phyloP scores from a whole-genome alignment of 805 yeast species.

The Zygoascus biomembranicola region DNA sequence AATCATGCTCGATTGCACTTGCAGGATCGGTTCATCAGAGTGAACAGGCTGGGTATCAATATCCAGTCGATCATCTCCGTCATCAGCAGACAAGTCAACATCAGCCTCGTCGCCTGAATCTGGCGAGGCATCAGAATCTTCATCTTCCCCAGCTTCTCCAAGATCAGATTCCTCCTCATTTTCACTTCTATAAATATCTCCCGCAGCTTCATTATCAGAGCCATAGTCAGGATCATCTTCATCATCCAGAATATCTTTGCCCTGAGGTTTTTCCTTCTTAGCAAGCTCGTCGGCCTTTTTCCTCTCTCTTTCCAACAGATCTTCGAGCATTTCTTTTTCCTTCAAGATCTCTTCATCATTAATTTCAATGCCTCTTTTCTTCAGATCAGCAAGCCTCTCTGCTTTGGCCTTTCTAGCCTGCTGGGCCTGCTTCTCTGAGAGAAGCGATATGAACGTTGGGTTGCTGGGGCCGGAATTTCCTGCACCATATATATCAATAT shows the following conservation, averaged over 20 bases:
- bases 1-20: conserved; percentile 1
- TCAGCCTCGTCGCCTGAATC: conserved; percentile 5
- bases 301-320: conserved; percentile 15
- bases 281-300: conserved; percentile 16
- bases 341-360: conserved; percentile 12
- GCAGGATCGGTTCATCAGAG: neutral
- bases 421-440: conserved; percentile 13
- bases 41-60: conserved; percentile 1
- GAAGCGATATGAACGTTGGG: conserved; percentile 3
- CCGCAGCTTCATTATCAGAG: conserved; percentile 5
- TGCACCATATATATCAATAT: conserved; percentile 1
- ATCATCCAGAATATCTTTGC: conserved; percentile 10
- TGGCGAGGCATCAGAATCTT: neutral
- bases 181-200: conserved; percentile 2
- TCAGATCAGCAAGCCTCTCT: conserved; percentile 13
- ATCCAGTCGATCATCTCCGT: conserved; percentile 4
- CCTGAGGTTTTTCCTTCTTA: conserved; percentile 11
- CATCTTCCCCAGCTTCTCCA: conserved; percentile 6
- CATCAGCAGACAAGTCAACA: conserved; percentile 3
- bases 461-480: neutral
- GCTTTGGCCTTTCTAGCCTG: conserved; percentile 13
- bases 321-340: conserved; percentile 17
- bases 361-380: conserved; percentile 13
- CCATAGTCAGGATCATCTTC: conserved; percentile 9
- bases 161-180: conserved; percentile 6